phyloP scores from a whole-genome alignment of 176 grass and related monocot species.

The Avena atlantica region DNA sequence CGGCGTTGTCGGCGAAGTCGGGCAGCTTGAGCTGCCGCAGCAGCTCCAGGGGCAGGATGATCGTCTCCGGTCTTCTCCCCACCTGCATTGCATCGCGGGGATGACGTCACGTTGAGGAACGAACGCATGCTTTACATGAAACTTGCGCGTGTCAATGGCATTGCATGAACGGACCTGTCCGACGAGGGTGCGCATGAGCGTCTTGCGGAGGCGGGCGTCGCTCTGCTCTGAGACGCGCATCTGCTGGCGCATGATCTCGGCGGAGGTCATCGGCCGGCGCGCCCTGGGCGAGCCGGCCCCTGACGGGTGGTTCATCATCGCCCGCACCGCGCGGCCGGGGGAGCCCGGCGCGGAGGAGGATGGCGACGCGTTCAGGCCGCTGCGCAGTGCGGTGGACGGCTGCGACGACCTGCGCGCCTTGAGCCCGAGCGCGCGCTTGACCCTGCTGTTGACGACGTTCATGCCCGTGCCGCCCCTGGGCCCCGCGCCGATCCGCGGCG shows the following conservation, averaged over 20 bases:
- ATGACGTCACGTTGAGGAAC: background rate
- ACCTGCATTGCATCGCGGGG: constrained; percentile 46
- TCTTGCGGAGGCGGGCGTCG: constrained; percentile 85
- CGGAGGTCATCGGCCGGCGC: constrained; percentile 84
- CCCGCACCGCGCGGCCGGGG: constrained; percentile 42
- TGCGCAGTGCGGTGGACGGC: constrained; percentile 48
- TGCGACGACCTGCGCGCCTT: constrained; percentile 66
- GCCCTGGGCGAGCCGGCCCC: constrained; percentile 50
- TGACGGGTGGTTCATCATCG: constrained; percentile 40
- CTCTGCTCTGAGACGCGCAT: constrained; percentile 79
- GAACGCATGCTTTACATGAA: constrained; percentile 12
- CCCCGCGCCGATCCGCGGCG: constrained; percentile 50
- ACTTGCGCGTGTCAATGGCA: background rate
- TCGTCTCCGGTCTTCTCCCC: constrained; percentile 65
- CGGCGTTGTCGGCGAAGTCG: constrained; percentile 67
- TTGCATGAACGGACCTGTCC: constrained; percentile 58
- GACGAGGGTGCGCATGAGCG: constrained; percentile 86
- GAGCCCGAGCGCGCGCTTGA: constrained; percentile 78
- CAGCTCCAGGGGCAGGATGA: constrained; percentile 86
- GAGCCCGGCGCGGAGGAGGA: constrained; percentile 47
- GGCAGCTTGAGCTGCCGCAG: constrained; percentile 84
- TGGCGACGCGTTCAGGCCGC: constrained; percentile 41
- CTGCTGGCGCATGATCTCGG: constrained; percentile 94
- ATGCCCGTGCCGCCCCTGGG: constrained; percentile 80
- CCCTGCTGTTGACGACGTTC: constrained; percentile 72